These are phyloP conservation scores for Xylaria sp. DNA, from an alignment of 2,329 filamentous ascomycete species.

Conservation along the genomic window DNA sequence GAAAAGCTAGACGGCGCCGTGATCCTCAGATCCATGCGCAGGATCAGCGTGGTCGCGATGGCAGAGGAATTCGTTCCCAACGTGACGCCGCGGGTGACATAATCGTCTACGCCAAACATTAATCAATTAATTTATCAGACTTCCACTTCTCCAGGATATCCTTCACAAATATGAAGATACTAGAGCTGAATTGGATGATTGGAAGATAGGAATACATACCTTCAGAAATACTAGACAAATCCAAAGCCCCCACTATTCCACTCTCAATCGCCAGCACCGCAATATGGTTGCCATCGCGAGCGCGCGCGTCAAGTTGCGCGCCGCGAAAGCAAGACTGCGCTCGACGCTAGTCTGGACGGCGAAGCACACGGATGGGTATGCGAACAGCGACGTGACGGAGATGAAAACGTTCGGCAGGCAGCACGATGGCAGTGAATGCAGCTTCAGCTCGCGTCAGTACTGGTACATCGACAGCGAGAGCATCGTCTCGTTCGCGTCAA, in stretches of 20 bases:
- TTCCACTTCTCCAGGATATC: not conserved
- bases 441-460: conserved; percentile 65
- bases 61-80: conserved; percentile 70
- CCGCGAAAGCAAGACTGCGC: conserved; percentile 66
- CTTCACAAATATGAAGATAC: not conserved
- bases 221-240: conserved; percentile 63
- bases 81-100: conserved; percentile 71
- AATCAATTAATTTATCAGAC: not conserved
- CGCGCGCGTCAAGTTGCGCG: conserved; percentile 68
- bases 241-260: conserved; percentile 67
- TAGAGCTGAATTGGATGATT: not conserved
- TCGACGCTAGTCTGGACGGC: conserved; percentile 64
- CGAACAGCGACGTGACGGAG: conserved; percentile 65
- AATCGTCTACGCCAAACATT: conserved; percentile 62
- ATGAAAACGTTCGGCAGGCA: conserved; percentile 65
- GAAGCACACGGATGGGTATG: conserved; percentile 66
- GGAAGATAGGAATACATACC: conserved; percentile 47
- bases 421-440: conserved; percentile 64
- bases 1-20: conserved; percentile 69
- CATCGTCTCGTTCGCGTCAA: conserved; percentile 69
- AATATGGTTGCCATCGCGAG: conserved; percentile 69
- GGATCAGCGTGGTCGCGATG: conserved; percentile 67
- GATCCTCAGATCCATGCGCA: conserved; percentile 67
- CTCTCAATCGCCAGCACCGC: conserved; percentile 69
- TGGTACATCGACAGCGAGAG: conserved; percentile 71